These are phyloP conservation scores for Alnus rubra DNA, from an alignment of 306 rosid genomes.

Conservation along the genomic window DNA sequence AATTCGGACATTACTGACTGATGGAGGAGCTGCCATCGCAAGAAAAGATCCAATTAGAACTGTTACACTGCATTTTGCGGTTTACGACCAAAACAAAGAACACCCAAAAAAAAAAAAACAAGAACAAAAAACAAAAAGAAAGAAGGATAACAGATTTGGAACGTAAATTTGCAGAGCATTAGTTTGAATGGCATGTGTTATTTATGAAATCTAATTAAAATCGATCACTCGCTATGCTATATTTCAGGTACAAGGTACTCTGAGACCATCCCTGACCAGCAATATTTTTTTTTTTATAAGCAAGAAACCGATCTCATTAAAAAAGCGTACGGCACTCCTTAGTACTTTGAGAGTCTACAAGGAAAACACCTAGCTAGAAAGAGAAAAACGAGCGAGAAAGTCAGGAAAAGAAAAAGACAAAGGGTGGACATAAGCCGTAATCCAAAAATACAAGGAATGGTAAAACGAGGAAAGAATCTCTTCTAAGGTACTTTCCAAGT, in stretches of 20 bases:
- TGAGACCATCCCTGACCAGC: neutral
- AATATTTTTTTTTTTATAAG: neutral
- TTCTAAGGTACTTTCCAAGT: no score
- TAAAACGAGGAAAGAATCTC: no score
- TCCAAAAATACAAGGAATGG: no score
- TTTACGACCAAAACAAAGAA: neutral
- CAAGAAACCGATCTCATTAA: no score
- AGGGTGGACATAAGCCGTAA: no score
- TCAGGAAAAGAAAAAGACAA: no score
- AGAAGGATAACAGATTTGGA: neutral
- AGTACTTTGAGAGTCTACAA: no score
- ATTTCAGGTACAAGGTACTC: neutral
- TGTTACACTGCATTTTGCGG: neutral
- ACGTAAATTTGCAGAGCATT: neutral
- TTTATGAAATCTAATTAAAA: neutral
- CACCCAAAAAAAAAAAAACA: neutral
- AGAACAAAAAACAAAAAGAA: neutral
- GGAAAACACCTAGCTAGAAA: no score
- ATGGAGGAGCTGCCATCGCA: constrained; percentile 77
- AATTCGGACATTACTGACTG: constrained; percentile 71
- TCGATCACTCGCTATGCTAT: neutral
- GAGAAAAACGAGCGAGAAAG: no score
- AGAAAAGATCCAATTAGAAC: neutral
- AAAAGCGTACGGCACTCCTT: no score
- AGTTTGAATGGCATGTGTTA: neutral